These are phyloP conservation scores for Fusarium oligoseptatum DNA, from an alignment of 2,329 filamentous ascomycete species.

Conservation along the genomic window DNA sequence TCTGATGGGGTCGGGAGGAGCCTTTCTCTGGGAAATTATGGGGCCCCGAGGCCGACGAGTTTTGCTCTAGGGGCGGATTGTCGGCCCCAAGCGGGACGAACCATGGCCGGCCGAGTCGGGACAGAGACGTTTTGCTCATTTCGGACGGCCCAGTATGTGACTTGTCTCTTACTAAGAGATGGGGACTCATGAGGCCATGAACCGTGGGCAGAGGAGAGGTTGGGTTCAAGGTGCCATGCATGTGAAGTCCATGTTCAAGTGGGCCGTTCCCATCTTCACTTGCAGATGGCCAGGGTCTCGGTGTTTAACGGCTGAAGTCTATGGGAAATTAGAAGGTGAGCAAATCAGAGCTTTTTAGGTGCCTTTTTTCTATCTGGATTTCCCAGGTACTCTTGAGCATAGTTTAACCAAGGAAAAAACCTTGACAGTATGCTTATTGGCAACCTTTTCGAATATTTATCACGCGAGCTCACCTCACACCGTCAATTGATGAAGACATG, in stretches of 20 bases:
- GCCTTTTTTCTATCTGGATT: not conserved
- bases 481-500: not conserved
- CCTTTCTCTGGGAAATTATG: slow-evolving; percentile 35
- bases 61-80: slow-evolving; percentile 34
- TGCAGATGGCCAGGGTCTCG: not conserved
- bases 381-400: not conserved
- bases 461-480: not conserved
- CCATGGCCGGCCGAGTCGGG: slow-evolving; percentile 34
- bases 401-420: not conserved
- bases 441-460: not conserved
- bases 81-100: slow-evolving; percentile 40
- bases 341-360: not conserved
- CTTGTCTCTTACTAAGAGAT: not conserved
- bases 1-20: slow-evolving; percentile 30
- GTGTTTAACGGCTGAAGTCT: not conserved
- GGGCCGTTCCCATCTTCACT: slow-evolving; percentile 1
- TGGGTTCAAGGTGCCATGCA: slow-evolving; percentile 2
- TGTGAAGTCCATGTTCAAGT: not conserved
- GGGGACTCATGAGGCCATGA: slow-evolving; percentile 1
- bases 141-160: not conserved
- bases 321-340: not conserved
- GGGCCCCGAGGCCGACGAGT: slow-evolving; percentile 28
- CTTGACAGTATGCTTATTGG: not conserved
- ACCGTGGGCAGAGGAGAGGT: not conserved
- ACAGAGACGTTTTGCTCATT: slow-evolving; percentile 1